Conservation (phyloP, 768 basidiomycete genomes). For the Suillus bovinus region DNA sequence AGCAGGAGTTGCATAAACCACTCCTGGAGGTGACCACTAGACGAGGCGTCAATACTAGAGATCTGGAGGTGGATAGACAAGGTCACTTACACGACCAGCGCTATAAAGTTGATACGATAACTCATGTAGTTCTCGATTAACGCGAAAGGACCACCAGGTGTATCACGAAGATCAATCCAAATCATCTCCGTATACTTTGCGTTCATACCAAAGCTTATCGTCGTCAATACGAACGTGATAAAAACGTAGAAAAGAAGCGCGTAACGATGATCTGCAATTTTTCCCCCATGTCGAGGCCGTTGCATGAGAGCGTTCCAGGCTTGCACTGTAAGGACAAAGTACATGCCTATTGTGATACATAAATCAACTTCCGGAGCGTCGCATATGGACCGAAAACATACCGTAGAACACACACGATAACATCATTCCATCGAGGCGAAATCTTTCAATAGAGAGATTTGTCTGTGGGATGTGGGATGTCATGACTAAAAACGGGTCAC, state of each 20-base stretch:
- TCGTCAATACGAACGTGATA: constrained; percentile 18
- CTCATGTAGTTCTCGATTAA: background rate
- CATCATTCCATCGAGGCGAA: constrained; percentile 25
- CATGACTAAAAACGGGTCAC: constrained; percentile 14
- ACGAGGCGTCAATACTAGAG: background rate
- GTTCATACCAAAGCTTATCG: constrained; percentile 17
- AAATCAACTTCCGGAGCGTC: background rate
- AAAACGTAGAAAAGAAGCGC: constrained; percentile 2
- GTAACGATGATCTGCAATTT: background rate
- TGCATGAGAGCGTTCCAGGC: background rate
- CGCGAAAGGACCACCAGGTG: background rate
- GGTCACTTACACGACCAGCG: background rate
- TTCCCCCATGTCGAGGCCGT: background rate
- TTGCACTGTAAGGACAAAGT: constrained; percentile 3
- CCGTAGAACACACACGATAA: constrained; percentile 25
- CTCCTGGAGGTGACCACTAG: background rate
- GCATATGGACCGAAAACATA: background rate
- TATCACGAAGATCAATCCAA: constrained; percentile 23
- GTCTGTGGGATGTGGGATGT: constrained; percentile 20
- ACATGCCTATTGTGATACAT: constrained; percentile 17
- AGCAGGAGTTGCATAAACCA: constrained; percentile 3
- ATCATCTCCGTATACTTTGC: constrained; percentile 25
- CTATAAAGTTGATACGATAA: background rate
- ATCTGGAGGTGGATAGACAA: background rate
- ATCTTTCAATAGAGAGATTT: constrained; percentile 28